phyloP scores from a whole-genome alignment of 2,329 filamentous ascomycete genomes.

The Cadophora sp. region DNA sequence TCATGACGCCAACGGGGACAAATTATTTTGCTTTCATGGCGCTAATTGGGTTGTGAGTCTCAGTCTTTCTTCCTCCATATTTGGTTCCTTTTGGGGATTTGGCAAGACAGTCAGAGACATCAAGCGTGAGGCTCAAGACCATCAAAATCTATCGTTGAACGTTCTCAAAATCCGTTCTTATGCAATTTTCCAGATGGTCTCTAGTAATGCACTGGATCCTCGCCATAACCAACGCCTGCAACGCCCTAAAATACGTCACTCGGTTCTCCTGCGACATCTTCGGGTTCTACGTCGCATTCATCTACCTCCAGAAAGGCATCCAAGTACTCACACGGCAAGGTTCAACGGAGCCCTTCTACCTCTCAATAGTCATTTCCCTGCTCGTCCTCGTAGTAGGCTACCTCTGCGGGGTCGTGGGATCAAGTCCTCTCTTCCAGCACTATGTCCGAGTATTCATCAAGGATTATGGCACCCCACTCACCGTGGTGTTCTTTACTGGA shows the following conservation, averaged over 20 bases:
- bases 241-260: constrained; percentile 87
- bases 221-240: constrained; percentile 85
- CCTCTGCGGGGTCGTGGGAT: constrained; percentile 73
- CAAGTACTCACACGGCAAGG: constrained; percentile 84
- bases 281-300: constrained; percentile 90
- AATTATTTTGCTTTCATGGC: constrained; percentile 91
- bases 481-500: constrained; percentile 86
- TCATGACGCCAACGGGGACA: constrained; percentile 77
- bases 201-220: constrained; percentile 85
- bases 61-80: not conserved
- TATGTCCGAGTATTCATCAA: constrained; percentile 83
- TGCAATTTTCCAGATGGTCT: constrained; percentile 67
- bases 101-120: not conserved
- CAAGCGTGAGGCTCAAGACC: no score
- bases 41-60: constrained; percentile 75
- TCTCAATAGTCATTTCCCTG: constrained; percentile 78
- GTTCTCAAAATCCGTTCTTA: not conserved
- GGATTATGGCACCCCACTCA: constrained; percentile 86
- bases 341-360: constrained; percentile 69
- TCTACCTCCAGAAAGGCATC: constrained; percentile 90
- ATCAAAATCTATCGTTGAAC: no score
- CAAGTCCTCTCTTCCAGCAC: constrained; percentile 75
- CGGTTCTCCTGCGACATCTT: constrained; percentile 94
- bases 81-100: no score
- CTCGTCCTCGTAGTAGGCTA: constrained; percentile 82